Evolutionary conservation across 495 filamentous ascomycete genomes (phyloP).

Genomic region (Penicillium coprophilum): DNA sequence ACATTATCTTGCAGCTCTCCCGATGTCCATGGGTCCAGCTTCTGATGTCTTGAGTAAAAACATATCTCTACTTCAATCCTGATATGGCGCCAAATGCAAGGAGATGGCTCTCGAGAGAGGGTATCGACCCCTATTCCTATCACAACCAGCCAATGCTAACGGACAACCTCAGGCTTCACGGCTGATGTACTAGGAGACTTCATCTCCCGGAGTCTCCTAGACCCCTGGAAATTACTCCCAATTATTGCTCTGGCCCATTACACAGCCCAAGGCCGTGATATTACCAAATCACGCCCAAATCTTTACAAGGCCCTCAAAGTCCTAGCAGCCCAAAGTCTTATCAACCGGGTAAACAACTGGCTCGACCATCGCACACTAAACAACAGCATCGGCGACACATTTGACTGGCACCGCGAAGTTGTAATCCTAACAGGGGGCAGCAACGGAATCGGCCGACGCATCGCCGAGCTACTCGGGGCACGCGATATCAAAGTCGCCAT

Average conservation of each 20-base stretch:
- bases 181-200: conserved; percentile 56
- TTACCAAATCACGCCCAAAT: conserved; percentile 48
- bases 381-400: conserved; percentile 59
- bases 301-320: conserved; percentile 27
- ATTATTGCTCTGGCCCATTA: conserved; percentile 58
- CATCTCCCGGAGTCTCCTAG: conserved; percentile 56
- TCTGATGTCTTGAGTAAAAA: neutral
- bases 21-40: neutral
- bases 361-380: conserved; percentile 56
- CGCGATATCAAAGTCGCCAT: conserved; percentile 62
- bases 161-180: conserved; percentile 52
- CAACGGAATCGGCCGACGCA: conserved; percentile 62
- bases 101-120: conserved; percentile 38
- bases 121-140: conserved; percentile 11
- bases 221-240: conserved; percentile 57
- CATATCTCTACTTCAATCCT: neutral
- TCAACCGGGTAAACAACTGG: conserved; percentile 47
- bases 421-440: conserved; percentile 71
- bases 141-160: conserved; percentile 3
- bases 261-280: conserved; percentile 54
- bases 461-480: conserved; percentile 61
- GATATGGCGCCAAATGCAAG: conserved; percentile 25
- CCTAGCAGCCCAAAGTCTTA: conserved; percentile 42
- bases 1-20: neutral
- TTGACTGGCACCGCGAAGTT: conserved; percentile 69